A percentile compares a stretch with the other conserved stretches of the same genome.
phyloP scores from a whole-genome alignment of 805 yeast genomes.

The Myxozyma neglecta region DNA sequence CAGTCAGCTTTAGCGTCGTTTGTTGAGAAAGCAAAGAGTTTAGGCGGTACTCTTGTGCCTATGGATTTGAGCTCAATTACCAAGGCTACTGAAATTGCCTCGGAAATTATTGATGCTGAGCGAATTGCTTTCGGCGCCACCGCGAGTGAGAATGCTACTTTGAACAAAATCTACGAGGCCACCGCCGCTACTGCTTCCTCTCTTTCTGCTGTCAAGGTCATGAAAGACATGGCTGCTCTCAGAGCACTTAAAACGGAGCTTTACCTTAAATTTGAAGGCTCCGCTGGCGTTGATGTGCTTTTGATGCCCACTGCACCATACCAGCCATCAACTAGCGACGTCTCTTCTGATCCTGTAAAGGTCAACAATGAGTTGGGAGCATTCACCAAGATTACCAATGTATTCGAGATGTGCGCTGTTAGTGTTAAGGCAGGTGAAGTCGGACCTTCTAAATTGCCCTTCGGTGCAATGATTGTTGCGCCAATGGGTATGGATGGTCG shows the following conservation, averaged over 20 bases:
- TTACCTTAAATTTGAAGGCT: slow-evolving; percentile 19
- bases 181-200: slow-evolving; percentile 4
- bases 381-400: slow-evolving; percentile 20
- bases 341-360: slow-evolving; percentile 13
- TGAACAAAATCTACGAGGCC: slow-evolving; percentile 5
- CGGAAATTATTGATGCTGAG: slow-evolving; percentile 16
- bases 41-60: slow-evolving; percentile 22
- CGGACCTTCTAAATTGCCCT: slow-evolving; percentile 10
- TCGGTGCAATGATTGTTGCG: slow-evolving; percentile 25
- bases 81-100: slow-evolving; percentile 7
- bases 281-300: slow-evolving; percentile 27
- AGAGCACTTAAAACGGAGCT: slow-evolving; percentile 23
- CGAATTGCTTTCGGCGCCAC: slow-evolving; percentile 15
- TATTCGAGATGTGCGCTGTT: slow-evolving; percentile 24
- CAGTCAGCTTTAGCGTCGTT: slow-evolving; percentile 4
- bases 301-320: slow-evolving; percentile 26
- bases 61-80: slow-evolving; percentile 20
- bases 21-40: slow-evolving; percentile 14
- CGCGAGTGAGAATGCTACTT: not conserved
- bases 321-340: slow-evolving; percentile 6
- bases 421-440: slow-evolving; percentile 8
- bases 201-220: slow-evolving; percentile 11
- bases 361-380: slow-evolving; percentile 13
- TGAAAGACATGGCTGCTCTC: slow-evolving; percentile 17
- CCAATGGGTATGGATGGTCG: slow-evolving; percentile 32